Conservation (phyloP, 2,329 filamentous ascomycete genomes). For the Raffaelea deltoideospora region DNA sequence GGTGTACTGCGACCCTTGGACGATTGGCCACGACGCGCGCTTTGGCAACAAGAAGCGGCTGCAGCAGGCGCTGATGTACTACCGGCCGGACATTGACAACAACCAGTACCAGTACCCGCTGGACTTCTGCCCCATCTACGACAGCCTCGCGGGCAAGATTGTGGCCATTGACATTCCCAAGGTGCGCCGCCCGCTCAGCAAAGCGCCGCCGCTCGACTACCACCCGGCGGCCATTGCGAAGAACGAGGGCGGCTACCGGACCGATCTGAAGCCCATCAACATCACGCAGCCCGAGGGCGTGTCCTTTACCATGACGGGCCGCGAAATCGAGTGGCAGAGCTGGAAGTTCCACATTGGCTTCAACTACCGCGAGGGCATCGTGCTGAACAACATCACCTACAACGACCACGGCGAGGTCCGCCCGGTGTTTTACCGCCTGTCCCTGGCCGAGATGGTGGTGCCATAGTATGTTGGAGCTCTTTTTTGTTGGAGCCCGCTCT, state of each 20-base stretch:
- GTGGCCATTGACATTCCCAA: conserved; percentile 74
- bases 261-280: conserved; percentile 63
- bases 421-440: conserved; percentile 77
- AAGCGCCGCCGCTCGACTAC: conserved; percentile 63
- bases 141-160: conserved; percentile 62
- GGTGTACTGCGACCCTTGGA: conserved; percentile 93
- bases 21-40: conserved; percentile 84
- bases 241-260: conserved; percentile 61
- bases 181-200: conserved; percentile 59
- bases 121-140: conserved; percentile 88
- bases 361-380: conserved; percentile 86
- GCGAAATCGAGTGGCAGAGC: conserved; percentile 76
- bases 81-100: conserved; percentile 70
- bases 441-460: conserved; percentile 85
- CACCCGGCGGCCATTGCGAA: conserved; percentile 57
- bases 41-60: conserved; percentile 66
- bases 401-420: conserved; percentile 68
- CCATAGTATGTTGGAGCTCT: conserved; percentile 39
- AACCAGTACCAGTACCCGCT: conserved; percentile 84
- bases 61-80: conserved; percentile 94
- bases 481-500: too few relatives aligned
- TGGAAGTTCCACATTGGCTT: conserved; percentile 90
- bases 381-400: conserved; percentile 79
- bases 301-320: conserved; percentile 58
- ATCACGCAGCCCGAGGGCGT: conserved; percentile 68